Evolutionary conservation across 116 monocot species (phyloP).

Genomic region (Dioscorea cayenensis): DNA sequence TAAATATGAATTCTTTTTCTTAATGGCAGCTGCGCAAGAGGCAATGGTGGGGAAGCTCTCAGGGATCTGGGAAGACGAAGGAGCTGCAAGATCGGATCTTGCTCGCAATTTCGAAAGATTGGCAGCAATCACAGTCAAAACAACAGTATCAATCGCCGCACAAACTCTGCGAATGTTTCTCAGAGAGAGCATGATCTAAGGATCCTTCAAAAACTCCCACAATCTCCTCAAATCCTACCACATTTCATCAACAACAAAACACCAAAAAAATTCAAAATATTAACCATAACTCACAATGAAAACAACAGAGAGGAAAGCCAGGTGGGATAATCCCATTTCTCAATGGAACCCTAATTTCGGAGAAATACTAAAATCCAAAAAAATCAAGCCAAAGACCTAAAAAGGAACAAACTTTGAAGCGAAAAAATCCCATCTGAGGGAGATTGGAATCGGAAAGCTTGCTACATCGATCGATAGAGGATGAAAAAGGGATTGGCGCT

Average conservation of each 20-base stretch:
- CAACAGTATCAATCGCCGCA: conserved; percentile 67
- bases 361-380: too few species aligned
- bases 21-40: conserved; percentile 29
- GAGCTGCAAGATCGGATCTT: conserved; percentile 26
- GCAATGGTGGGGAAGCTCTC: conserved; percentile 46
- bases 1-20: neutral
- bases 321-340: too few species aligned
- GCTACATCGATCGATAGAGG: too few species aligned
- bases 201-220: neutral
- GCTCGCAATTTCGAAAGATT: conserved; percentile 31
- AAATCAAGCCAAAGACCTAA: neutral
- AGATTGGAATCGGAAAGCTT: neutral
- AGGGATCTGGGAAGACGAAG: conserved; percentile 12
- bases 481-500: neutral
- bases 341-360: too few species aligned
- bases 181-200: conserved; percentile 49
- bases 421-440: neutral
- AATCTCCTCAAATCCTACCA: neutral
- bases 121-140: conserved; percentile 62
- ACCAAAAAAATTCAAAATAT: neutral
- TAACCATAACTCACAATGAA: neutral
- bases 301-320: too few species aligned
- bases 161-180: conserved; percentile 53
- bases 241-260: neutral
- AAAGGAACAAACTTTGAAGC: neutral